Base-by-base conservation (phyloP, 2,329 filamentous ascomycete species). In the Dactylonectria macrodidyma region DNA sequence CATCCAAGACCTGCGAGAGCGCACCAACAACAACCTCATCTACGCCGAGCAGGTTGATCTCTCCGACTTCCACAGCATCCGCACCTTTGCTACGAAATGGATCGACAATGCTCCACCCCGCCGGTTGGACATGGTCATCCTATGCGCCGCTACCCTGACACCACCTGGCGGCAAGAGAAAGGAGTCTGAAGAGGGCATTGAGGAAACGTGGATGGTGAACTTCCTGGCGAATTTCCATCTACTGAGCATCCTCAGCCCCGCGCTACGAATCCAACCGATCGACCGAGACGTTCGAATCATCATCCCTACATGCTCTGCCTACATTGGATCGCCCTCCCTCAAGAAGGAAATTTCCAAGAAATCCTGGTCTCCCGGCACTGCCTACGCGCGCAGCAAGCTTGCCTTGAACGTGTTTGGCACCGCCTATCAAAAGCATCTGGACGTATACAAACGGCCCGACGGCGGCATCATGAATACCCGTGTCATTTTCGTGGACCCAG, bases 21-120 rank as follows among this genome's bases (percentile, higher is more conserved):
- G 87, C 61, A 94, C 94, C 8, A 87, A 89, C 36, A 98, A 98
- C 82, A 87, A 95, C 66, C 87, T 99, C 77, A 94, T 99, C 74
- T 98, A 97, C 76, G 95, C 96, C 67, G 96, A 99, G 81, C 93
- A 97, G 82, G 94, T 97, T 75, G 95, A 99, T 78, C 89, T 99
- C 33, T 84, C 92, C 12, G 95, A 92, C 16, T 85, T 99, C n/a
- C 90, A 97, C 80, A 97, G 93, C 80, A 92, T 99, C 75, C 93
- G 96, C 46, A 88, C 91, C 70, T 99, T 99, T 79, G 96, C 96
- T 12, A 99, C 96, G 0, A 95, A 94, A 84, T 99, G 97, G 95
- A 94, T 99, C 72, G 95, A 99, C 81, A 98, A 98, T 80, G 89
- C 93, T 24, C 95, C 96, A 3, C 94, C 95, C 9, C 88, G 97